Percentiles rank a stretch among this genome's conserved stretches.
Conservation (phyloP, 2,329 filamentous ascomycete species). For the Didymella lethalis region DNA sequence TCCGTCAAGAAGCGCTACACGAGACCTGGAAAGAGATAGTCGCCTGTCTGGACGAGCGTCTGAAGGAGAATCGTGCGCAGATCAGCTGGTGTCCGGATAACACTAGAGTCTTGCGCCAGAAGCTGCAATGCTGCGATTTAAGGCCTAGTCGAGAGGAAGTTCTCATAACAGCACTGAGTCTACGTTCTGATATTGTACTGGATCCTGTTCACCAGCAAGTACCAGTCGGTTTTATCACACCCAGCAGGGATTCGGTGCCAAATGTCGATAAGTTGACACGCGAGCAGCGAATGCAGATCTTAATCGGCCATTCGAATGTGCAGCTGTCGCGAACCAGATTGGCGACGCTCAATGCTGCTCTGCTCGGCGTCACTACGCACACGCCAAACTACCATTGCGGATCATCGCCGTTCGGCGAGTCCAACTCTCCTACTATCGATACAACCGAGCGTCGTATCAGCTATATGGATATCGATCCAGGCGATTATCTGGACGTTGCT, state of each 20-base stretch:
- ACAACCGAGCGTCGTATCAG: conserved; percentile 43
- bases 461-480: conserved; percentile 50
- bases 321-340: conserved; percentile 39
- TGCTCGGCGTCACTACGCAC: conserved; percentile 36
- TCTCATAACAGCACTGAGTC: conserved; percentile 46
- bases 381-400: conserved; percentile 35
- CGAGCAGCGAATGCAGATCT: conserved; percentile 48
- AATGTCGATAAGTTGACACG: conserved; percentile 42
- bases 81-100: conserved; percentile 51
- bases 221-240: conserved; percentile 46
- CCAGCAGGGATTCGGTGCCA: conserved; percentile 47
- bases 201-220: conserved; percentile 41
- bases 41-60: conserved; percentile 40
- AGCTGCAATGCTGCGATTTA: conserved; percentile 50
- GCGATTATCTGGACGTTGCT: conserved; percentile 38
- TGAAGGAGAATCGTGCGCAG: conserved; percentile 48
- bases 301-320: conserved; percentile 44
- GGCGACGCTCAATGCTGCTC: conserved; percentile 43
- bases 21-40: conserved; percentile 51
- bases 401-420: conserved; percentile 37
- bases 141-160: conserved; percentile 49
- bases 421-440: conserved; percentile 37
- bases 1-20: conserved; percentile 48
- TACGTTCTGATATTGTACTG: conserved; percentile 46
- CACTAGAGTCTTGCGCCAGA: conserved; percentile 46